phyloP scores from a whole-genome alignment of 116 monocot species.

The Trichopus zeylanicus region DNA sequence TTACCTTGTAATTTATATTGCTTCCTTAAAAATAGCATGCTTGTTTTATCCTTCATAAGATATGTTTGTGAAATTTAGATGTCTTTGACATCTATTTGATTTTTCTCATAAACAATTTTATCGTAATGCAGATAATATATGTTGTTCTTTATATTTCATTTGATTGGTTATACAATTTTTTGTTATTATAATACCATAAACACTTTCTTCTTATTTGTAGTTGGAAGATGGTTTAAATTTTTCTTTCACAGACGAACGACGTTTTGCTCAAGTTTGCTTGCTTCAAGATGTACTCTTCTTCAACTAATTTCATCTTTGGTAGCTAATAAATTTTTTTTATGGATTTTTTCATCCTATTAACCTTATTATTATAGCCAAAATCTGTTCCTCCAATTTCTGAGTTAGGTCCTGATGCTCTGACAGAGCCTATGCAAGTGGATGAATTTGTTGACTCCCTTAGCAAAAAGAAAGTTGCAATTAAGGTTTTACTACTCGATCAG shows the following conservation, averaged over 20 bases:
- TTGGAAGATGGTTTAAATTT: conserved; percentile 88
- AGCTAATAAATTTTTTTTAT: neutral
- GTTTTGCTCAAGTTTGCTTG: conserved; percentile 90
- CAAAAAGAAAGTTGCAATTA: conserved; percentile 67
- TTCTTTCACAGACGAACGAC: conserved; percentile 97
- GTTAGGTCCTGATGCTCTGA: conserved; percentile 87
- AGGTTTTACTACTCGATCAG: conserved; percentile 72
- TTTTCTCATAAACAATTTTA: too few species aligned
- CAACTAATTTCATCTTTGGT: neutral
- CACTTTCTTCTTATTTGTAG: conserved; percentile 22
- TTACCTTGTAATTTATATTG: too few species aligned
- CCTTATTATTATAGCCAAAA: conserved; percentile 46
- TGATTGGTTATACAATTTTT: too few species aligned
- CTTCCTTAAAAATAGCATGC: too few species aligned
- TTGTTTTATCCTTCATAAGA: too few species aligned
- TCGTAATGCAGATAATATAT: neutral
- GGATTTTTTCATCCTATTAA: neutral
- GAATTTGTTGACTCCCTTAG: conserved; percentile 56
- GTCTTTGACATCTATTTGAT: too few species aligned
- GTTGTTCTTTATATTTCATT: too few species aligned
- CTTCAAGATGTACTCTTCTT: conserved; percentile 62
- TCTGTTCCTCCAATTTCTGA: conserved; percentile 86
- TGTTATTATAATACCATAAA: neutral
- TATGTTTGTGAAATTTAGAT: too few species aligned
- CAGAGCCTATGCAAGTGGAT: conserved; percentile 59